A percentile compares a stretch with the other conserved stretches of the same genome.
These are phyloP conservation scores for Hibiscus mutabilis DNA, from an alignment of 345 rosid genomes.

Conservation along the genomic window DNA sequence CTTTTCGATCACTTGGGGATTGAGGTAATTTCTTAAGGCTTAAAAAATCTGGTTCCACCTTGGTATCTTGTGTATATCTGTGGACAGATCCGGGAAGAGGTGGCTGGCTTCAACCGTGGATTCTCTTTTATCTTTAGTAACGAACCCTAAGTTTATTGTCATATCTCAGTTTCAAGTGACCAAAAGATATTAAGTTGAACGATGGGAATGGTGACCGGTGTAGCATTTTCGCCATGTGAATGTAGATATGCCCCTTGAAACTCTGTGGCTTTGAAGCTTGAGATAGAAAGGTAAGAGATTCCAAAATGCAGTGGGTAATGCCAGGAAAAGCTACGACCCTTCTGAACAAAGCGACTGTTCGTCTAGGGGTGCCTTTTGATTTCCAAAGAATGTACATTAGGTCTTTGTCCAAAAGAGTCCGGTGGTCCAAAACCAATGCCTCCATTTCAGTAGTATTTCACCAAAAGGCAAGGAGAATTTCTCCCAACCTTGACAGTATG, in stretches of 20 bases:
- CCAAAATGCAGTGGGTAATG: not conserved
- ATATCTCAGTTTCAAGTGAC: not conserved
- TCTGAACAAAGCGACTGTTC: not conserved
- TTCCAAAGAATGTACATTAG: not conserved
- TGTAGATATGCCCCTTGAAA: not conserved
- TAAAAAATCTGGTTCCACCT: not conserved
- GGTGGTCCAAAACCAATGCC: slow-evolving; percentile 11
- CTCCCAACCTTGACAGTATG: not conserved
- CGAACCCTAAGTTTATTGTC: not conserved
- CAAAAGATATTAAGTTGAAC: not conserved
- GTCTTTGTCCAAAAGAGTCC: not conserved
- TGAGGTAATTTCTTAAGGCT: not conserved
- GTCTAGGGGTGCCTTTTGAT: not conserved
- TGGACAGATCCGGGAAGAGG: not conserved
- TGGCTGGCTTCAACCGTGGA: not conserved
- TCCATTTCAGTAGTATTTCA: not conserved
- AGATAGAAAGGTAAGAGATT: not conserved
- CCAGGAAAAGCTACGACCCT: not conserved
- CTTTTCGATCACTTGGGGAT: not conserved
- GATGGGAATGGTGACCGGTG: not conserved
- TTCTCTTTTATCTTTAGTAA: not conserved
- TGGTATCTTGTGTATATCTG: not conserved
- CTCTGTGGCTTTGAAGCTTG: not conserved
- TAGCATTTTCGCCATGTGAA: not conserved
- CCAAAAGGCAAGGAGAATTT: not conserved